Evolutionary conservation across 768 basidiomycete genomes (phyloP).

Genomic region (Mrakia hoshinonis): DNA sequence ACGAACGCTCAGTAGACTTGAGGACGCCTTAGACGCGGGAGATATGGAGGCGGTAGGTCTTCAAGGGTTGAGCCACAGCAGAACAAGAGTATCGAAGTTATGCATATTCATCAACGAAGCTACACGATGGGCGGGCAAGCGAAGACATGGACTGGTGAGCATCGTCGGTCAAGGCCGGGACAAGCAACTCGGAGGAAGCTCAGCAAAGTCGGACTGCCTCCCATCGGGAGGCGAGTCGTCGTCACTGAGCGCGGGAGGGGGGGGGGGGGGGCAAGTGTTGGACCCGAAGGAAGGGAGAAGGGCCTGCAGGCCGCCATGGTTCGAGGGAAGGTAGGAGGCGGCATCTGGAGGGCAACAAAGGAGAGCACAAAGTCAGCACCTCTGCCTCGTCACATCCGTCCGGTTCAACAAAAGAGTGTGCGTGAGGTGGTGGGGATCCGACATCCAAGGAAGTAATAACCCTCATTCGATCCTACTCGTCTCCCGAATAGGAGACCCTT

Average conservation of each 20-base stretch:
- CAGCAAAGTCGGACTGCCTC: background rate
- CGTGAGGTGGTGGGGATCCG: background rate
- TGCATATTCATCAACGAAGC: too few relatives aligned
- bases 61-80: too few relatives aligned
- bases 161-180: too few relatives aligned
- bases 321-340: too few relatives aligned
- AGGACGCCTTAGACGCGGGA: too few relatives aligned
- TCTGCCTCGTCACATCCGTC: background rate
- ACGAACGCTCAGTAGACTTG: too few relatives aligned
- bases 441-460: constrained; percentile 16
- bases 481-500: background rate
- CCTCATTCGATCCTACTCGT: constrained; percentile 15
- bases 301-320: background rate
- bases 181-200: background rate
- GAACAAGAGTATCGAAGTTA: too few relatives aligned
- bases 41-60: too few relatives aligned
- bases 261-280: background rate
- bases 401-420: background rate
- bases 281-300: background rate
- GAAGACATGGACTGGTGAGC: too few relatives aligned
- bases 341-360: background rate
- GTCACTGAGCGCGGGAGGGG: constrained; percentile 5
- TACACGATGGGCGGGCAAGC: too few relatives aligned
- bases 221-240: background rate
- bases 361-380: background rate